Evolutionary conservation across 192 early-diverging fungal genomes (phyloP), one percentile per base, ranked within the genome.

Genomic region (Coemansia sp.): DNA sequence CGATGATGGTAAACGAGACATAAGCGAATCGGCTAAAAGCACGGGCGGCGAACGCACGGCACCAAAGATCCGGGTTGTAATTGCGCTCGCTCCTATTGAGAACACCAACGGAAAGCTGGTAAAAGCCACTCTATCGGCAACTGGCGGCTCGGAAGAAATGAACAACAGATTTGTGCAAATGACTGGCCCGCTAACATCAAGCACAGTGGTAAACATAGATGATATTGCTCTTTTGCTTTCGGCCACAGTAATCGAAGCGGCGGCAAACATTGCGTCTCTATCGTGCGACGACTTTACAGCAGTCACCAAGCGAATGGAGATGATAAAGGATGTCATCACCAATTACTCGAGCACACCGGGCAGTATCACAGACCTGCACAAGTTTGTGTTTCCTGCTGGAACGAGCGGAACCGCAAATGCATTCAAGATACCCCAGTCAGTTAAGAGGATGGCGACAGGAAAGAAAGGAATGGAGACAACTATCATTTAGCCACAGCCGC

Each of bases 191-290:
- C 60, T 83, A 34, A 68, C 65, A 62, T 58, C 80, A 14, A 63
- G 64, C 46, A 68, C 68, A 68, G 68, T 74, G 5, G 69, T 83
- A 7, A 60, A 66, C 26, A 46, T 72, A 44, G 67, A 71, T 26
- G 48, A 71, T 18, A 67, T 83, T 24, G 75, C 80, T 8, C 36
- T 59, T 6, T 51, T 83, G 20, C 72, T 83, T 6, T 83, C 80
- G 6, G 68, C 75, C 12, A 83, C 80, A 6, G 34, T 83, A 1
- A 63, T 77, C 14, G 75, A 83, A 12, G 75, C 80, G 30, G 61
- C 75, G 39, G 75, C 80, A 23, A 83, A 83, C 64, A 73, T 71
- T 51, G 80, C 80, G 20, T 83, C 80, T 16, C 63, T 83, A 49
- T 56, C 55, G 24, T 61, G 75, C 46, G 75, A 74, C 8, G 72